Evolutionary conservation across 371 early-diverging fungal species (phyloP).

Genomic region (Apophysomyces trapeziformis): DNA sequence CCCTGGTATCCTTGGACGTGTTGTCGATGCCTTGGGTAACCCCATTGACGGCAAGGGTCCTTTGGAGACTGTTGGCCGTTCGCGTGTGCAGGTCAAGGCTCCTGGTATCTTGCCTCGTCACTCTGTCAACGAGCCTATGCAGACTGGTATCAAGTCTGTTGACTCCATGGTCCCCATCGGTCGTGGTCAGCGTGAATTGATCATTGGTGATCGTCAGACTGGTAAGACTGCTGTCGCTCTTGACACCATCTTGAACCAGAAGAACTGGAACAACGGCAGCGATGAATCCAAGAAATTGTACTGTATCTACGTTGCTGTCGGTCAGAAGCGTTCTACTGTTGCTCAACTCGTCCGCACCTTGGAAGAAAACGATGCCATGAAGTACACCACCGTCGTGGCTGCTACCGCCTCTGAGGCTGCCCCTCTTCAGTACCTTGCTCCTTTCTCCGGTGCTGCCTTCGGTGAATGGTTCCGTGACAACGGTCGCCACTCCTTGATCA

Average conservation of each 20-base stretch:
- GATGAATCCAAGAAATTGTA: slow-evolving; percentile 25
- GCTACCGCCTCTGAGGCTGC: no score
- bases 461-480: no score
- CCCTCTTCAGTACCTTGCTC: no score
- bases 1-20: slow-evolving; percentile 89
- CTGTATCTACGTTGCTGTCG: slow-evolving; percentile 64
- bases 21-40: slow-evolving; percentile 95
- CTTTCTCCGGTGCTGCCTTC: no score
- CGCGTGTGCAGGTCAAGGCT: slow-evolving; percentile 93
- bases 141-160: slow-evolving; percentile 96
- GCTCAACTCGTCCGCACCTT: slow-evolving; percentile 95
- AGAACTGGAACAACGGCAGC: slow-evolving; percentile 78
- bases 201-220: slow-evolving; percentile 97
- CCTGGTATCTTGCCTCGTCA: slow-evolving; percentile 95
- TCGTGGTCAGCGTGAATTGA: slow-evolving; percentile 43
- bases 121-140: slow-evolving; percentile 96
- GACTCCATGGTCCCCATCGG: slow-evolving; percentile 97
- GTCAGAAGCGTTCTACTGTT: slow-evolving; percentile 95
- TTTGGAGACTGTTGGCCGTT: slow-evolving; percentile 72
- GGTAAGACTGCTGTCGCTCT: slow-evolving; percentile 95
- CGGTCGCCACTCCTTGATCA: no score
- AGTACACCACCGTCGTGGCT: no score
- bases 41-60: slow-evolving; percentile 97
- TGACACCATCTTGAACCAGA: slow-evolving; percentile 95
- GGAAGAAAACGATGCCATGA: slow-evolving; percentile 69